Base-by-base conservation (phyloP, 2,329 filamentous ascomycete species). In the Acephala macrosclerotiorum region DNA sequence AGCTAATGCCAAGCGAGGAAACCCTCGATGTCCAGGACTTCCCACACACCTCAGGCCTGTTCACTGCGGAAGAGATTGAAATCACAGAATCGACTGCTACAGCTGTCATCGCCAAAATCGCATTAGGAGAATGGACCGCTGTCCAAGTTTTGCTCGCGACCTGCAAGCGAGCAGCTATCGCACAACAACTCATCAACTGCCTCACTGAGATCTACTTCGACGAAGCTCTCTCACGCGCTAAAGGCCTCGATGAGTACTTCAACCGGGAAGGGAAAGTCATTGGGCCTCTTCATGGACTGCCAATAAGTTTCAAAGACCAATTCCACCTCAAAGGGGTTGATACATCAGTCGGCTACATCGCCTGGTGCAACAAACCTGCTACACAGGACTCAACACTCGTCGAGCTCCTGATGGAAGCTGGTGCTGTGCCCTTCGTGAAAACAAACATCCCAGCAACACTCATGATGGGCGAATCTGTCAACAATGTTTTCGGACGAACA, bases 401-500 rank as follows among this genome's bases (percentile, higher is more conserved):
- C n/a, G 86, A 84, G 62, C 79, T 97, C 35, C 83, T 97, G 55
- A 95, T 96, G 75, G 90, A 94, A 73, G 92, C 92, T 2, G 91
- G 94, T 35, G 93, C 93, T 0, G 85, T 97, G 1, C 93, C 93
- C 0, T 96, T 96, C 75, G 92, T 93, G 72, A 97, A 97, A 83
- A 97, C 94, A 0, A 94, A 94, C 65, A 77, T 96, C 1, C 94
- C 94, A 12, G 91, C 94, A 65, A 96, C 93, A 0, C 85, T 69
- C 42, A 68, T 70, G 66, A 58, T 60, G 33, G 60, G 59, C 7
- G 68, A 70, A 33, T 62, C 66, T 4, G 58, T 56, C 63, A 87
- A 87, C 71, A 84, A 85, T 60, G 81, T 97, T 16, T 97, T 93
- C 91, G 94, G 94, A 6, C 85, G 88, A 33, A 89, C 86, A 69